Base-by-base conservation (phyloP, 2,329 filamentous ascomycete genomes). In the Huntiella abstrusa region DNA sequence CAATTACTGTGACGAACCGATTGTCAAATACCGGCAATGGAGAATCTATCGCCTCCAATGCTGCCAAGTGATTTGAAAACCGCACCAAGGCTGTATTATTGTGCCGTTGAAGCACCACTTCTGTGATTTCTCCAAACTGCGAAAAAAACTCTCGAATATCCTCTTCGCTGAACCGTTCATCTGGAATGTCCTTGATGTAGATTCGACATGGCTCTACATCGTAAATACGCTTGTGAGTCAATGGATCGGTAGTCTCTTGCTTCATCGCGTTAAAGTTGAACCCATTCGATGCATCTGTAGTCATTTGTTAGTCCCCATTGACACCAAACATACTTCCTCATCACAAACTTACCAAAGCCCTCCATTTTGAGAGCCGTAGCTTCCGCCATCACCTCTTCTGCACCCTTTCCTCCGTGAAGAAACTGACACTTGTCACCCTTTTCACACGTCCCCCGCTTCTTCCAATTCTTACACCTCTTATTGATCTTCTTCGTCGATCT, bases 11-110 rank as follows among this genome's bases (percentile, higher is more conserved):
- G 42, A 91, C 83, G 54, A 91, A 91, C 8, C 83, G 70, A 54
- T 88, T 91, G 55, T 87, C 80, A 56, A 88, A 91, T 39, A 91
- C 78, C 41, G 77, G 78, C 56, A 85, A 85, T 0, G 83, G 83
- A 6, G 80, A 86, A 41, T 71, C 70, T 57, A 83, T 85, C 2
- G 83, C 83, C 12, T 72, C 70, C 49, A 76, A 73, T 11, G 83
- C 83, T 11, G 73, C 62, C 5, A 68, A 68, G 69, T 78, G 81
- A 37, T 67, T 68, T 43, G 75, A 70, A 54, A 70, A 91, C 53
- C 77, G 80, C 52, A 91, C 68, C 28, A 83, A 64, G 1, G 83
- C 83, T 12, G 84, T 60, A 37, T 72, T 69, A 56, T 78, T 78
- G 56, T 78, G 71, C 1, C 69, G 64, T 53, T 81, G 73, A 66